A percentile compares a stretch with the other conserved stretches of the same genome.
Conservation (phyloP, 2,329 filamentous ascomycete genomes). For the Hymenoscyphus occultus region DNA sequence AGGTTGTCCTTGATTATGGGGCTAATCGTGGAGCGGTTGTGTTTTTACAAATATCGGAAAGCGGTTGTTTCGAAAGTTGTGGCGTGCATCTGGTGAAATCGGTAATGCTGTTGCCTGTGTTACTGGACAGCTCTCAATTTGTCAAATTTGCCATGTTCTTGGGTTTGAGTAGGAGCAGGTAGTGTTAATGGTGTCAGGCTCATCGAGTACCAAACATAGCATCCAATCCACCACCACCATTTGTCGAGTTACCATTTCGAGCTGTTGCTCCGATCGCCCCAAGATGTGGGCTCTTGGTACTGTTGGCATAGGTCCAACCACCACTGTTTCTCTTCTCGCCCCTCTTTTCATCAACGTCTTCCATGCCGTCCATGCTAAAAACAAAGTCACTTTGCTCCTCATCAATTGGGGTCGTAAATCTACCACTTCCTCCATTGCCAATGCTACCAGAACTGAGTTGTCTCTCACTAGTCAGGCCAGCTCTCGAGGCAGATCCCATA, state of each 20-base stretch:
- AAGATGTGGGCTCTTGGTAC: conserved; percentile 27
- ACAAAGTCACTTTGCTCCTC: conserved; percentile 63
- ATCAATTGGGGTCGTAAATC: conserved; percentile 63
- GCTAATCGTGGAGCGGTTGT: background rate
- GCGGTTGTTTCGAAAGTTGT: background rate
- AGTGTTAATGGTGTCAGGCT: background rate
- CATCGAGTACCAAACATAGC: conserved; percentile 18
- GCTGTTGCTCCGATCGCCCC: conserved; percentile 22
- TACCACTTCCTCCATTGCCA: conserved; percentile 44
- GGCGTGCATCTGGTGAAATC: background rate
- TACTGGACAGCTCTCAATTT: background rate
- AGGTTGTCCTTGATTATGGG: background rate
- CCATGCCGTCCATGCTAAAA: conserved; percentile 66
- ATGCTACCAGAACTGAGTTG: conserved; percentile 58
- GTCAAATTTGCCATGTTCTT: background rate
- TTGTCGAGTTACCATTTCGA: conserved; percentile 18
- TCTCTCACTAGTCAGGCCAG: conserved; percentile 48
- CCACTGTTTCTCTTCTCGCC: conserved; percentile 36
- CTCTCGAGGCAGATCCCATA: conserved; percentile 37
- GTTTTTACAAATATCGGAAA: background rate
- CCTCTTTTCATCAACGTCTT: conserved; percentile 53
- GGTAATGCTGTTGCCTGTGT: background rate
- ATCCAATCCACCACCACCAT: conserved; percentile 15
- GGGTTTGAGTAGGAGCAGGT: background rate
- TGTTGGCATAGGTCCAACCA: conserved; percentile 31